Conservation (phyloP, 176 grass and related monocot species). For the Triticum timopheevii region DNA sequence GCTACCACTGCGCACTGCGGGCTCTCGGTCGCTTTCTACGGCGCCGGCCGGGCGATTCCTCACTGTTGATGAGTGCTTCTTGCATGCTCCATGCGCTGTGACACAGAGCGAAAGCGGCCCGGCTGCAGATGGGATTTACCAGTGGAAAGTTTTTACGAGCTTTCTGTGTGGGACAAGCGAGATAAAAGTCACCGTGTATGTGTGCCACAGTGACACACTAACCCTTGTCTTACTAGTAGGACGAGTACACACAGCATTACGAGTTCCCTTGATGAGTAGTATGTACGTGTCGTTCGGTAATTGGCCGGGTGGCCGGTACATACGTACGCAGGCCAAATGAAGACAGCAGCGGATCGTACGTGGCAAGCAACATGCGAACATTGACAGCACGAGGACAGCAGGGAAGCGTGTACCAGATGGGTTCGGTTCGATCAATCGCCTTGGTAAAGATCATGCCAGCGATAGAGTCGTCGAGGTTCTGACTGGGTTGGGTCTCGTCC, state of each 20-base stretch:
- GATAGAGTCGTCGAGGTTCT: not conserved
- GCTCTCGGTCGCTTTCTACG: not conserved
- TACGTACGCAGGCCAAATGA: not conserved
- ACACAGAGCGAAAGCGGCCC: not conserved
- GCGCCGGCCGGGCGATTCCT: not conserved
- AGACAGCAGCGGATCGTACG: not conserved
- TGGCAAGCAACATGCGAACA: conserved; percentile 19
- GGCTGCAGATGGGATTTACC: not conserved
- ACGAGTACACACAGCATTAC: too few relatives aligned
- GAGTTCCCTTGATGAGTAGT: too few relatives aligned
- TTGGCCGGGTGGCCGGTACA: not conserved
- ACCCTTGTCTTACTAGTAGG: too few relatives aligned
- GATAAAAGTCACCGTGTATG: not conserved
- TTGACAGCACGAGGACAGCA: conserved; percentile 16
- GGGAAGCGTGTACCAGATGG: not conserved
- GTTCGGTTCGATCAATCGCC: not conserved
- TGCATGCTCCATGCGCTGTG: not conserved
- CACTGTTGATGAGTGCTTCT: not conserved
- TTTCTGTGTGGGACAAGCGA: not conserved
- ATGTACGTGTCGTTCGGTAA: too few relatives aligned
- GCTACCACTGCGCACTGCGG: not conserved
- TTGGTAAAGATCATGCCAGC: conserved; percentile 35
- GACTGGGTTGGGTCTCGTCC: too few relatives aligned
- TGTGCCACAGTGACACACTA: not conserved
- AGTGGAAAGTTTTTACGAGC: not conserved